Base-by-base conservation (phyloP, 768 basidiomycete species). In the Amanita inopinata region DNA sequence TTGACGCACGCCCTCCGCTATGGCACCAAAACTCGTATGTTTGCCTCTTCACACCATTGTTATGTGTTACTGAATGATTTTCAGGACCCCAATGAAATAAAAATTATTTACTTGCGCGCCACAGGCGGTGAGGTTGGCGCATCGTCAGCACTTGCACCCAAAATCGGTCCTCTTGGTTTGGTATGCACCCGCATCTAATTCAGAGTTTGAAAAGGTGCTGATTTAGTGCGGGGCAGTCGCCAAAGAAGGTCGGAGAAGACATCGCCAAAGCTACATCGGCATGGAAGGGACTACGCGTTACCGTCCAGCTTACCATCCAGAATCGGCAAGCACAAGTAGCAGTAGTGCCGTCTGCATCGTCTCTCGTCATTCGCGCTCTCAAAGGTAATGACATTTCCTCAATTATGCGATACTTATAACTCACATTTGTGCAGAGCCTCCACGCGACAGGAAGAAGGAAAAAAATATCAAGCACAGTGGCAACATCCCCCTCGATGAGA, bases 221-320 rank as follows among this genome's bases (percentile, higher is more conserved):
- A 45, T 3, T 20, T n/a, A 22, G 25, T 22, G 10, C 14, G n/a
- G 17, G 5, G 12, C 11, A 98, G 96, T 97, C 96, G 46, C 96
- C 96, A 55, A 99, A 99, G 75, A 98, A 98, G 74, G 96, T 99
- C 67, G 96, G 96, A 69, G 96, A 99, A 89, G 96, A 99, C 70
- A 99, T 99, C 62, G 96, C 96, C 56, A 99, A 99, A 66, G 94
- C 94, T 46, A 99, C 96, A 47, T 78, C 81, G 36, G 83, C 82
- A 62, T 99, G 96, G 96, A 99, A 99, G 69, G 96, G 96, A 71
- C 89, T 98, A 61, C 90, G 93, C 49, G 94, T 99, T 46, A 98
- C 96, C 52, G 92, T 98, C 52, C 91, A 97, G 66, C 80, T 98
- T 48, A 98, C 94, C 47, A 97, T 98, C 66, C 96, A 98, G 78